phyloP scores from a whole-genome alignment of 208 protist species.

The Trypanosoma conorhini region DNA sequence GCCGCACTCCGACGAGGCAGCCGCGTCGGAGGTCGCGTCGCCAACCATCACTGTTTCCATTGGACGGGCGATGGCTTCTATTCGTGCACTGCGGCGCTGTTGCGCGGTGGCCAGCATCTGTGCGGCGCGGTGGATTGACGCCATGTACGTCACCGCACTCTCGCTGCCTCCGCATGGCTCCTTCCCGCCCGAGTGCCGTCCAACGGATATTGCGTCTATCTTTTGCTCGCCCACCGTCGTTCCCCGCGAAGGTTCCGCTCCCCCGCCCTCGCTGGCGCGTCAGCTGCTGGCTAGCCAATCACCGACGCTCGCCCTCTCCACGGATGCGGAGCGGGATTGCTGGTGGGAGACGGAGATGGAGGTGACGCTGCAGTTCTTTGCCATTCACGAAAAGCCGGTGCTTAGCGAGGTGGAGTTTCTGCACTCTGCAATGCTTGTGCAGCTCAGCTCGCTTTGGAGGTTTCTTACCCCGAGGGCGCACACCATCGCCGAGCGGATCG shows the following conservation, averaged over 20 bases:
- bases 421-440: constrained; percentile 43
- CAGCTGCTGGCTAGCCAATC: constrained; percentile 6
- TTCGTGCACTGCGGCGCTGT: constrained; percentile 20
- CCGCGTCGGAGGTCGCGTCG: not conserved
- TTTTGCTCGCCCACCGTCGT: constrained; percentile 27
- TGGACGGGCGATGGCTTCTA: constrained; percentile 16
- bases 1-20: not conserved
- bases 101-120: constrained; percentile 14
- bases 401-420: constrained; percentile 39
- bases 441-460: constrained; percentile 50
- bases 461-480: constrained; percentile 17
- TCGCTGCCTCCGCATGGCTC: constrained; percentile 20
- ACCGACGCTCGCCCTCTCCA: constrained; percentile 1
- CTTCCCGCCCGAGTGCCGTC: constrained; percentile 29
- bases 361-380: constrained; percentile 44
- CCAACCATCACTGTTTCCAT: constrained; percentile 24
- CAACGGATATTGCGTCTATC: constrained; percentile 24
- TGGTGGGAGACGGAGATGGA: constrained; percentile 49
- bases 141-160: constrained; percentile 47
- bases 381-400: constrained; percentile 31
- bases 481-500: constrained; percentile 4
- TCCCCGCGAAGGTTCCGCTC: constrained; percentile 7
- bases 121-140: constrained; percentile 40
- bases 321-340: constrained; percentile 19
- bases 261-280: constrained; percentile 16